Conservation (phyloP, 495 filamentous ascomycete species). For the Penicillium pulvis region DNA sequence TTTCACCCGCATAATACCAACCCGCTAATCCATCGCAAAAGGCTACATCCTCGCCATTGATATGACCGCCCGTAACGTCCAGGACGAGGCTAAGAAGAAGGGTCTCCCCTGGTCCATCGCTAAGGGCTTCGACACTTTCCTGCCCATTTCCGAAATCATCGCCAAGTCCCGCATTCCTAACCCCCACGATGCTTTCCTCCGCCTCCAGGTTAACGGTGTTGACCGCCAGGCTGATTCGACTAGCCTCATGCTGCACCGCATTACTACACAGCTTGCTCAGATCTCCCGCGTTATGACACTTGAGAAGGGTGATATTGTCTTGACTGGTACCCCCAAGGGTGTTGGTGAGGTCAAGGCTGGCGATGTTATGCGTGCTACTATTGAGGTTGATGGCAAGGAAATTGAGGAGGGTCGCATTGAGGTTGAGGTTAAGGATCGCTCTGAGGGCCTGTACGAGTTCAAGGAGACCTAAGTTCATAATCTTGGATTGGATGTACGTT, state of each 20-base stretch:
- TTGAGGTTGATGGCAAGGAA: conserved; percentile 80
- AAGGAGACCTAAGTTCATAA: conserved; percentile 41
- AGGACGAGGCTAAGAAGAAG: conserved; percentile 95
- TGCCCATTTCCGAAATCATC: conserved; percentile 79
- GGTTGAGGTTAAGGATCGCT: conserved; percentile 73
- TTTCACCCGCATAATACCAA: not conserved
- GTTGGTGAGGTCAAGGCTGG: conserved; percentile 84
- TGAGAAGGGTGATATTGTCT: conserved; percentile 85
- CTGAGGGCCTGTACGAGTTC: conserved; percentile 49
- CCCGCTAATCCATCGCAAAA: too few species aligned
- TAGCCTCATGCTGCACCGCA: conserved; percentile 85
- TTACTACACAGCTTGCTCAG: conserved; percentile 84
- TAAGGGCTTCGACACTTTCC: conserved; percentile 97
- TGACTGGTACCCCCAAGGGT: conserved; percentile 96
- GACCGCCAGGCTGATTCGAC: conserved; percentile 82
- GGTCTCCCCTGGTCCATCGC: conserved; percentile 94
- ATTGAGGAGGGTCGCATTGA: conserved; percentile 84
- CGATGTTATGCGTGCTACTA: conserved; percentile 85
- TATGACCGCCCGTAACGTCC: conserved; percentile 91
- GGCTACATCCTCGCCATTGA: conserved; percentile 86
- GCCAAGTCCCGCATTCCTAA: conserved; percentile 75
- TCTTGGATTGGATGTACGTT: not conserved
- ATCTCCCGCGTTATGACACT: conserved; percentile 94
- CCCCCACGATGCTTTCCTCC: conserved; percentile 85
- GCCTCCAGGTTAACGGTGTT: conserved; percentile 75